These are phyloP conservation scores for Fusarium domesticum DNA, from an alignment of 2,329 filamentous ascomycete species.

Conservation along the genomic window DNA sequence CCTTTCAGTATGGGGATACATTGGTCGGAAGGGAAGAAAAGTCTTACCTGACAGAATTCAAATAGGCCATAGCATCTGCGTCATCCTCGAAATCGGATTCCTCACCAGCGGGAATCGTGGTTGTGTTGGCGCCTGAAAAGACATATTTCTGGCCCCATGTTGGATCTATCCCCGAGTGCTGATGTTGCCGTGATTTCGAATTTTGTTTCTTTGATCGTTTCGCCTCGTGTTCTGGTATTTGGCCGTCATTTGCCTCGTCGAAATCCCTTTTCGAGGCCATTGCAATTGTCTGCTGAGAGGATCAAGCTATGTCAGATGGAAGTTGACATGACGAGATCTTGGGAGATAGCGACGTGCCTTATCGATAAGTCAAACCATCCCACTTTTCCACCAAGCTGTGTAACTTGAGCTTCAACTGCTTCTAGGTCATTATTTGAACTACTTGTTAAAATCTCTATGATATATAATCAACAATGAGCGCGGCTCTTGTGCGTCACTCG, in stretches of 20 bases:
- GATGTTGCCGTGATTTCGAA: constrained; percentile 38
- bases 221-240: constrained; percentile 25
- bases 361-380: not conserved
- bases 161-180: constrained; percentile 53
- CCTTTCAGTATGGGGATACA: constrained; percentile 29
- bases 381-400: not conserved
- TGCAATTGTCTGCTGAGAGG: too few species aligned
- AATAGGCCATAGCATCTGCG: constrained; percentile 65
- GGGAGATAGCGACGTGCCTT: not conserved
- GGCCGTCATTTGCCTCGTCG: constrained; percentile 31
- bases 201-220: constrained; percentile 31
- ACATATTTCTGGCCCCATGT: constrained; percentile 70
- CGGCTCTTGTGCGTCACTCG: constrained; percentile 30
- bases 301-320: constrained; percentile 1
- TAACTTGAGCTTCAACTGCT: constrained; percentile 3
- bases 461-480: constrained; percentile 31
- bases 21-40: constrained; percentile 1
- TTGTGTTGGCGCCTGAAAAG: constrained; percentile 59
- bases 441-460: constrained; percentile 18
- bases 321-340: not conserved
- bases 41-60: constrained; percentile 67
- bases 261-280: constrained; percentile 39
- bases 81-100: constrained; percentile 67
- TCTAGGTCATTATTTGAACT: too few species aligned
- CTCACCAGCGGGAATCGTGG: constrained; percentile 46